Evolutionary conservation across 495 filamentous ascomycete genomes (phyloP), one percentile per base, ranked within the genome.

Genomic region (Cercophora newfieldiana): DNA sequence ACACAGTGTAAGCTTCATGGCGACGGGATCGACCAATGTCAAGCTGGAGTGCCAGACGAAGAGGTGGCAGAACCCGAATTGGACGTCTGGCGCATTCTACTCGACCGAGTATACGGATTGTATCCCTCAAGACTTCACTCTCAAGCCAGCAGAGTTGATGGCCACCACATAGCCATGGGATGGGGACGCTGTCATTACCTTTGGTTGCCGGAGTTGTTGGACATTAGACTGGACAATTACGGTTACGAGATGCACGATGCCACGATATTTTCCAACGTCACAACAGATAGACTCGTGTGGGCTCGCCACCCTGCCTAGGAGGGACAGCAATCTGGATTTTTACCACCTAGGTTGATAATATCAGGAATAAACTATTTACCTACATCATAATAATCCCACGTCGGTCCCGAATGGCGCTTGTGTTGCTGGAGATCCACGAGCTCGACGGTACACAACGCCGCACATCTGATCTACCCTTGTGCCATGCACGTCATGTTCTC

Each of bases 11-110:
- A 16, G 10, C 21, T 66, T 69, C 51, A 50, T 59, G 16, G 67
- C 57, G 19, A 33, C 33, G 12, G 67, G 62, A 0, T 59, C 25
- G 1, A 50, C 53, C 28, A 67, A 73, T 26, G 57, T 79, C 21
- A 68, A 66, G 19, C 71, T 80, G 22, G 55, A 59, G 19, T 81
- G 79, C 72, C 71, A 63, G 0, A 73, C 74, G n/a, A 64, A 61
- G 21, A 69, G 63, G 0, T 75, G 69, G 69, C 60, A 70, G 66
- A 80, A 81, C 65, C 72, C 68, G 12, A 66, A 79, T 70, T 81
- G 79, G 78, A 68, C 65, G 0, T 55, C 64, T 21, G 79, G 77
- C 12, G 60, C 78, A 58, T 73, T 74, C 30, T 81, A 80, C 64
- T 77, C 79, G 4, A 60, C 33, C 48, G 72, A 76, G 12, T 53